phyloP scores from a whole-genome alignment of 176 grass and related monocot genomes.

The Dactylis glomerata region DNA sequence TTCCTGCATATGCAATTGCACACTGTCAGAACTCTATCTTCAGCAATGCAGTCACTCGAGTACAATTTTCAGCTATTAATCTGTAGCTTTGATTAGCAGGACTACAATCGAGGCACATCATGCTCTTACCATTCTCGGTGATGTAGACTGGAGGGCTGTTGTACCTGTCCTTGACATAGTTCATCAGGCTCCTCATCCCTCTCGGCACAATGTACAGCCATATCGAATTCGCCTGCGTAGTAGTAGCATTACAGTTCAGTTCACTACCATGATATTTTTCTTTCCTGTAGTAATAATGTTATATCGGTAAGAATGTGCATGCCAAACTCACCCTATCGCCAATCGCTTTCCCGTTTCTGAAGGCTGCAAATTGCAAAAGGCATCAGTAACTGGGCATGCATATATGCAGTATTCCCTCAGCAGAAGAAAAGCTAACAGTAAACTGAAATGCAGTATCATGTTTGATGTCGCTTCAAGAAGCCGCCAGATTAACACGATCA shows the following conservation, averaged over 20 bases:
- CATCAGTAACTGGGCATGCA: neutral
- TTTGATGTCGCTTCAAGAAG: too few species aligned
- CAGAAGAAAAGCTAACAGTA: too few species aligned
- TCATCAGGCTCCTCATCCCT: slow-evolving; percentile 88
- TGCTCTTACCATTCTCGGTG: slow-evolving; percentile 74
- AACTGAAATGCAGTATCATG: too few species aligned
- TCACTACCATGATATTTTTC: neutral
- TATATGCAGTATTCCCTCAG: too few species aligned
- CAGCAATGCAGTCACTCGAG: too few species aligned
- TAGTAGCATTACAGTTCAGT: neutral
- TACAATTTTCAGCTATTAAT: too few species aligned
- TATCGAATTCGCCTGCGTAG: slow-evolving; percentile 64
- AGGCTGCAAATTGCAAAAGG: slow-evolving; percentile 41
- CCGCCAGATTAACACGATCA: too few species aligned
- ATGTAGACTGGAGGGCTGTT: slow-evolving; percentile 72
- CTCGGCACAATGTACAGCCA: slow-evolving; percentile 91
- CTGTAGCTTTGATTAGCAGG: neutral
- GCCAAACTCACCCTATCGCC: slow-evolving; percentile 54
- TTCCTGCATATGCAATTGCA: slow-evolving; percentile 38
- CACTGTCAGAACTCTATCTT: neutral
- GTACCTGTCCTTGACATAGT: slow-evolving; percentile 85
- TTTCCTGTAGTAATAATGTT: neutral
- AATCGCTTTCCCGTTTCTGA: slow-evolving; percentile 59
- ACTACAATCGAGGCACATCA: neutral
- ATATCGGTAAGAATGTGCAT: neutral